These are phyloP conservation scores for Hypoxylon sp. DNA, from an alignment of 2,329 filamentous ascomycete species.

Conservation along the genomic window DNA sequence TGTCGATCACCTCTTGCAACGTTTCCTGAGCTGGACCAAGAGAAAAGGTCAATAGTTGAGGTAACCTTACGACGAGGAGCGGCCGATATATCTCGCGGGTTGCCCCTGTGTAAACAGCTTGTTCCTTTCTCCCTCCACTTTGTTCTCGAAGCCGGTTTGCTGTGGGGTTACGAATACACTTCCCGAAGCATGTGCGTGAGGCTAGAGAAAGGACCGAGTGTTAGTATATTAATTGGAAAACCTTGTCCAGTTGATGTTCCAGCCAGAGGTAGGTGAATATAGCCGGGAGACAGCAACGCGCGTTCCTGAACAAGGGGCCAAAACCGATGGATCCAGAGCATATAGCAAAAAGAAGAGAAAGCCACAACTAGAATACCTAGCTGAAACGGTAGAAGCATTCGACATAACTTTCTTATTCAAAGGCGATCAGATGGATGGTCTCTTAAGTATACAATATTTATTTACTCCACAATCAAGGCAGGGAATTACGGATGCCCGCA, in stretches of 20 bases:
- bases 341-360: constrained; percentile 23
- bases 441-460: constrained; percentile 37
- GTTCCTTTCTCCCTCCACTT: constrained; percentile 24
- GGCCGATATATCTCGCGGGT: constrained; percentile 48
- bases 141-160: constrained; percentile 44
- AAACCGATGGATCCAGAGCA: constrained; percentile 44
- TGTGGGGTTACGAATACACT: constrained; percentile 39
- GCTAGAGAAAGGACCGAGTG: constrained; percentile 48
- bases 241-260: constrained; percentile 47
- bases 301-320: constrained; percentile 48
- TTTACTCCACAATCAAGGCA: constrained; percentile 31
- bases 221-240: constrained; percentile 52
- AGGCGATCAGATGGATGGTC: constrained; percentile 36
- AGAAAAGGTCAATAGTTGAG: constrained; percentile 32
- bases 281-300: constrained; percentile 50
- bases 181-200: constrained; percentile 44
- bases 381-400: constrained; percentile 31
- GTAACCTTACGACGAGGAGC: constrained; percentile 45
- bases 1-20: constrained; percentile 48
- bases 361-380: constrained; percentile 18
- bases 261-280: constrained; percentile 48
- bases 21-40: constrained; percentile 34
- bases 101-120: constrained; percentile 33
- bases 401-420: constrained; percentile 6
- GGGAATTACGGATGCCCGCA: constrained; percentile 44